These are phyloP conservation scores for Stramenopiles sp. DNA, from an alignment of 352 stramenopile species.

Conservation along the genomic window DNA sequence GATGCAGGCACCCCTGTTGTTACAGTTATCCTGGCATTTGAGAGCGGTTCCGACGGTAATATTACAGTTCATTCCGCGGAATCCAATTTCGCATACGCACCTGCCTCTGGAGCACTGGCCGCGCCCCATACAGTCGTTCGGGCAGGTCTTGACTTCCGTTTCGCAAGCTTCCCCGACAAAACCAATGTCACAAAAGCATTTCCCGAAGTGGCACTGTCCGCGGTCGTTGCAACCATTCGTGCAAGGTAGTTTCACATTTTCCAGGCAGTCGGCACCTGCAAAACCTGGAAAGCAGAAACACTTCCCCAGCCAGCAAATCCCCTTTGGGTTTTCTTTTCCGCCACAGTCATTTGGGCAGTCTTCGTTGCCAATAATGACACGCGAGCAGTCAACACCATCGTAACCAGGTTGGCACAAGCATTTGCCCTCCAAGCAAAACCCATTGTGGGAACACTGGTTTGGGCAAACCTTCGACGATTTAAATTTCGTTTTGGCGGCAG, in stretches of 20 bases:
- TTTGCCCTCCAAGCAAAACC: neutral
- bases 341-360: neutral
- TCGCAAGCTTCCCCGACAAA: neutral
- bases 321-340: neutral
- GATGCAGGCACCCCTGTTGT: neutral
- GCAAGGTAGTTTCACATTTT: neutral
- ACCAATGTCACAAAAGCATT: constrained; percentile 11
- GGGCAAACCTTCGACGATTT: neutral
- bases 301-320: neutral
- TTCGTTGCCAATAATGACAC: neutral
- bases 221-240: neutral
- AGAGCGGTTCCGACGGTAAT: neutral
- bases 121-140: neutral
- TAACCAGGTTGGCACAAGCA: neutral
- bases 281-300: constrained; percentile 2
- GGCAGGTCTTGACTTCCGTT: neutral
- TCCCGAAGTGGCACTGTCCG: neutral
- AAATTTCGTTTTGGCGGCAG: neutral
- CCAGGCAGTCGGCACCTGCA: neutral
- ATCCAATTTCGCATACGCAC: constrained; percentile 2
- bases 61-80: neutral
- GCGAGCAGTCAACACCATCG: constrained; percentile 7
- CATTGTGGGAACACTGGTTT: neutral
- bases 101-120: neutral
- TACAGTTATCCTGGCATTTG: neutral